These are phyloP conservation scores for Dactylellina parvicollis DNA, from an alignment of 2,329 filamentous ascomycete genomes.

Conservation along the genomic window DNA sequence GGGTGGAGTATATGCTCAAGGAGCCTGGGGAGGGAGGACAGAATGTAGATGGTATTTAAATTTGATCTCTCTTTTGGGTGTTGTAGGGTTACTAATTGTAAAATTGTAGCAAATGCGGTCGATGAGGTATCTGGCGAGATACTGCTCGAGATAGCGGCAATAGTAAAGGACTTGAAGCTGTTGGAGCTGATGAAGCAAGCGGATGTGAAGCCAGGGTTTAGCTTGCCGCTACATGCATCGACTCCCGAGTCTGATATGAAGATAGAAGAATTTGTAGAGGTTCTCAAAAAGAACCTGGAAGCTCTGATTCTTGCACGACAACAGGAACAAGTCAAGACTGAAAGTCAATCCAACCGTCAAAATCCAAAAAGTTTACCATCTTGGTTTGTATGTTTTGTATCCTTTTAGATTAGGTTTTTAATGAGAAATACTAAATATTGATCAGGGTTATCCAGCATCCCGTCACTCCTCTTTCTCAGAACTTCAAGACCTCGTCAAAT, in stretches of 20 bases:
- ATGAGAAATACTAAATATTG: not conserved
- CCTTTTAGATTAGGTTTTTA: not conserved
- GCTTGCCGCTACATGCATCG: conserved; percentile 28
- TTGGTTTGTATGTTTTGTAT: conserved; percentile 44
- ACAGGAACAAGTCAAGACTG: conserved; percentile 18
- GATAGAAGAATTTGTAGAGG: conserved; percentile 25
- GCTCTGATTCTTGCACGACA: conserved; percentile 25
- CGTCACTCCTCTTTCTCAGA: conserved; percentile 88
- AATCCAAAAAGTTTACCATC: conserved; percentile 2
- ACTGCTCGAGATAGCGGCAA: conserved; percentile 21
- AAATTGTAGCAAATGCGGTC: conserved; percentile 25
- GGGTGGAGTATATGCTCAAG: conserved; percentile 70
- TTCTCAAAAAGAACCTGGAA: conserved; percentile 41
- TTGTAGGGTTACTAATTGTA: not conserved
- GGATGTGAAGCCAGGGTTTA: conserved; percentile 34
- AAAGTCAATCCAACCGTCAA: not conserved
- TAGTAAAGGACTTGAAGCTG: conserved; percentile 23
- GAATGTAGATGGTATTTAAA: conserved; percentile 69
- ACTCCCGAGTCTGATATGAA: conserved; percentile 36
- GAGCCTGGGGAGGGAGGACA: conserved; percentile 75
- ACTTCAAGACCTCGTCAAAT: conserved; percentile 74
- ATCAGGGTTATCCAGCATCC: conserved; percentile 78
- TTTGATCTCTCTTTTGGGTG: not conserved
- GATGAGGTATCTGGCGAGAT: conserved; percentile 39
- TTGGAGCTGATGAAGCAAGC: conserved; percentile 9